phyloP scores from a whole-genome alignment of 2,329 filamentous ascomycete genomes.

The Didymella exigua region DNA sequence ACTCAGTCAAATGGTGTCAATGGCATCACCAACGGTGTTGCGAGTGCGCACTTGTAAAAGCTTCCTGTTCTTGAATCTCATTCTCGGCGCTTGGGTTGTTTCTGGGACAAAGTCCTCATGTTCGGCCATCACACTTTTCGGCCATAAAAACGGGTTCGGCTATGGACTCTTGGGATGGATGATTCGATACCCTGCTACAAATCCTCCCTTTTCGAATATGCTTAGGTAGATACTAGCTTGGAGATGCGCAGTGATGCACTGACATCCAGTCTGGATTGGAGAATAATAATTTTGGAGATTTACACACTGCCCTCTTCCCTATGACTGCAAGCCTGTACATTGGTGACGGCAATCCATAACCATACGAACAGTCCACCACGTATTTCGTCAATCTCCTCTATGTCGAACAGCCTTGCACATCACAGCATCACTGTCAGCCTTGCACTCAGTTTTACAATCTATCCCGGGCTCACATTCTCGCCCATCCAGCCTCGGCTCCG shows the following conservation, averaged over 20 bases:
- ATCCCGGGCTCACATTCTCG: not conserved
- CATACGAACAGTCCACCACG: not conserved
- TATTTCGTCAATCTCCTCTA: not conserved
- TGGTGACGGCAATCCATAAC: not conserved
- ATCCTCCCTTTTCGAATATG: constrained; percentile 20
- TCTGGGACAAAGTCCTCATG: constrained; percentile 13
- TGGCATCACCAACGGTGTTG: constrained; percentile 35
- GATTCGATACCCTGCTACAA: constrained; percentile 36
- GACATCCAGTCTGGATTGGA: not conserved
- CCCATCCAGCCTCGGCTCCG: constrained; percentile 6
- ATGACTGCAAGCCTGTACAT: not conserved
- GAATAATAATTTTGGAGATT: constrained; percentile 14
- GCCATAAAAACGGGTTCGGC: constrained; percentile 27
- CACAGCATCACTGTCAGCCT: not conserved
- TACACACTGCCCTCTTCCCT: not conserved
- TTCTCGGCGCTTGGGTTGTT: constrained; percentile 21
- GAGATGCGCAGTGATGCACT: constrained; percentile 1
- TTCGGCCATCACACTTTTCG: constrained; percentile 21
- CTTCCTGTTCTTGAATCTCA: constrained; percentile 21
- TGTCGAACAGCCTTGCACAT: not conserved
- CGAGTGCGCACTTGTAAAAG: constrained; percentile 44
- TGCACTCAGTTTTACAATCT: not conserved
- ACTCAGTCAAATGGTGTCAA: constrained; percentile 33
- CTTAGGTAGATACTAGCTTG: constrained; percentile 17
- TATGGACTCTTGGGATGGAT: constrained; percentile 26